Evolutionary conservation across 2,329 filamentous ascomycete species (phyloP).

Genomic region (Colletotrichum sidae): DNA sequence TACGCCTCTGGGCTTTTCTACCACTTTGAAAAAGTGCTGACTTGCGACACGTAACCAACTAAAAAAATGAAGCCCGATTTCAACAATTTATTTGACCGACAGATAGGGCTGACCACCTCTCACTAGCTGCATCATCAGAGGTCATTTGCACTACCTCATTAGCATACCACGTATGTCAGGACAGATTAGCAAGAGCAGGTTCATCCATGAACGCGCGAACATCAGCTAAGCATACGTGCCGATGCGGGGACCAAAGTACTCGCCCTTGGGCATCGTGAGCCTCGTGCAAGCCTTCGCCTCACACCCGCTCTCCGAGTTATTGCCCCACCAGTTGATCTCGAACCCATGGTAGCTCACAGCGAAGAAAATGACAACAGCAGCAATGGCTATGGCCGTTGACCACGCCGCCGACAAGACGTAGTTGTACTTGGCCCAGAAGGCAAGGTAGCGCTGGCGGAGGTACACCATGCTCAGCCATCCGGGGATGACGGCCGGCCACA

Average conservation of each 20-base stretch:
- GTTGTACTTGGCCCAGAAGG: slow-evolving; percentile 53
- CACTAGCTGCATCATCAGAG: no score
- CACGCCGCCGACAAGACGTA: slow-evolving; percentile 48
- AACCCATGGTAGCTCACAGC: slow-evolving; percentile 42
- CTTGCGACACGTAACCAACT: no score
- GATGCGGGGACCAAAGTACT: slow-evolving; percentile 26
- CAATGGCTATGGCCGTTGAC: slow-evolving; percentile 46
- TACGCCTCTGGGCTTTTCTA: no score
- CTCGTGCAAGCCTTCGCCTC: slow-evolving; percentile 23
- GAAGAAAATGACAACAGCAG: slow-evolving; percentile 47
- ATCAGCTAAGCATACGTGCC: slow-evolving; percentile 13
- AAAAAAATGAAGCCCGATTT: no score
- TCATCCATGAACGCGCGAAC: neutral
- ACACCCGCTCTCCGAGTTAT: slow-evolving; percentile 35
- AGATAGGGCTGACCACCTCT: no score
- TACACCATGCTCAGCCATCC: slow-evolving; percentile 56
- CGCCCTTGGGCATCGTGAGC: slow-evolving; percentile 18
- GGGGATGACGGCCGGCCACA: slow-evolving; percentile 57
- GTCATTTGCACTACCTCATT: no score
- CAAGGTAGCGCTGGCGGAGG: slow-evolving; percentile 50
- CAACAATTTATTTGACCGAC: no score
- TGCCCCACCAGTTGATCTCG: slow-evolving; percentile 46
- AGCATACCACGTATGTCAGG: neutral
- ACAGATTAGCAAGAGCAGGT: neutral
- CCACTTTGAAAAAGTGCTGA: no score